phyloP scores from a whole-genome alignment of 164 flowering plant genomes.

The Chimonanthus salicifolius region DNA sequence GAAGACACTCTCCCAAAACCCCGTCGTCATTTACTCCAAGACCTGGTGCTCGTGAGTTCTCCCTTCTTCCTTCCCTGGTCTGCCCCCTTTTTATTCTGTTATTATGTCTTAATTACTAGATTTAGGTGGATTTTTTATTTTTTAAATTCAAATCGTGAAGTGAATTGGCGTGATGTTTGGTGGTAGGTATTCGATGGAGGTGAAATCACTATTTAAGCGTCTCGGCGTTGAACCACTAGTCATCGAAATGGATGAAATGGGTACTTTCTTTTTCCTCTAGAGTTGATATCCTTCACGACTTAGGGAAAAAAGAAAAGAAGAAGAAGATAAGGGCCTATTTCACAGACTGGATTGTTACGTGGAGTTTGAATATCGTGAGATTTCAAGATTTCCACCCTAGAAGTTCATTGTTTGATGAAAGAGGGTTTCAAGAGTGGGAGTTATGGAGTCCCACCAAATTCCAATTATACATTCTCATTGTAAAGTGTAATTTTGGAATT shows the following conservation, averaged over 20 bases:
- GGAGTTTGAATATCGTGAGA: not conserved
- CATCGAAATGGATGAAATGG: slow-evolving; percentile 86
- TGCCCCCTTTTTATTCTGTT: not conserved
- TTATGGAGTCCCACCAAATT: too few species aligned
- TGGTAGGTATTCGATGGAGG: slow-evolving; percentile 75
- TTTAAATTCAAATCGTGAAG: not conserved
- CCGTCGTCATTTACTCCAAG: slow-evolving; percentile 90
- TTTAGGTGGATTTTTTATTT: not conserved
- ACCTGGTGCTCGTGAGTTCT: slow-evolving; percentile 94
- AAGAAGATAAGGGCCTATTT: too few species aligned
- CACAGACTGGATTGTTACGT: too few species aligned
- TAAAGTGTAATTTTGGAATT: too few species aligned
- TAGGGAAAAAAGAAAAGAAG: not conserved
- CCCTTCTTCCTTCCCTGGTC: not conserved
- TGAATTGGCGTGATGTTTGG: not conserved
- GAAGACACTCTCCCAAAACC: slow-evolving; percentile 64
- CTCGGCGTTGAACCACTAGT: slow-evolving; percentile 72
- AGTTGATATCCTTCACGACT: not conserved
- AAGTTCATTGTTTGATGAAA: too few species aligned
- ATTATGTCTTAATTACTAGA: not conserved
- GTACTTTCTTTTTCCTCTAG: slow-evolving; percentile 26
- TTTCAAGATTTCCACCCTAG: too few species aligned
- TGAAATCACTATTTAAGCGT: slow-evolving; percentile 70
- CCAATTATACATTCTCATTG: too few species aligned
- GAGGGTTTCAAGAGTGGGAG: too few species aligned